These are phyloP conservation scores for Saraca asoca DNA, from an alignment of 331 rosid species.

Conservation along the genomic window DNA sequence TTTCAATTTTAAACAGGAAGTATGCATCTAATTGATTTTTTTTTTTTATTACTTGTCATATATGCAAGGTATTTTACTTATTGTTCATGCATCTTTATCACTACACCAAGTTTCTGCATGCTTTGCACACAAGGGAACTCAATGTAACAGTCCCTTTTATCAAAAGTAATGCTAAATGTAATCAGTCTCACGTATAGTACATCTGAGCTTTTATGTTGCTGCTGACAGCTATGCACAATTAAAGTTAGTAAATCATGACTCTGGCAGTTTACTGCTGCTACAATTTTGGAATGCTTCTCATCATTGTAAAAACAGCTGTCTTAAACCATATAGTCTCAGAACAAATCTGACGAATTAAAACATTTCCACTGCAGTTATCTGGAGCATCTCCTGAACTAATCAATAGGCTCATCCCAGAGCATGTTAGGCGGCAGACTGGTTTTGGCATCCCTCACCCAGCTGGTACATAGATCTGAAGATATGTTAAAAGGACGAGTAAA, in stretches of 20 bases:
- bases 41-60: not conserved
- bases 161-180: too few species aligned
- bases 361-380: slow-evolving; percentile 49
- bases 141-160: too few species aligned
- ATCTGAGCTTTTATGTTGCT: not conserved
- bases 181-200: too few species aligned
- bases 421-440: slow-evolving; percentile 63
- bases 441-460: slow-evolving; percentile 48
- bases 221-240: not conserved
- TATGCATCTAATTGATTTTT: slow-evolving; percentile 35
- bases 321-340: not conserved
- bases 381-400: slow-evolving; percentile 71
- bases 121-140: too few species aligned
- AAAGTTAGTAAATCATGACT: too few species aligned
- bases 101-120: slow-evolving; percentile 14
- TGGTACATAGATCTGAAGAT: slow-evolving; percentile 48
- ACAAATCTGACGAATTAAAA: not conserved
- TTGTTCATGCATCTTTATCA: slow-evolving; percentile 2
- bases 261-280: not conserved
- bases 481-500: slow-evolving; percentile 41
- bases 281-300: not conserved
- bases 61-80: not conserved
- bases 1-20: slow-evolving; percentile 86
- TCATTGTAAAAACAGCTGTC: not conserved
- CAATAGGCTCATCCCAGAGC: slow-evolving; percentile 77